These are phyloP conservation scores for Cafeteria roenbergensis DNA, from an alignment of 108 stramenopile species.

Conservation along the genomic window DNA sequence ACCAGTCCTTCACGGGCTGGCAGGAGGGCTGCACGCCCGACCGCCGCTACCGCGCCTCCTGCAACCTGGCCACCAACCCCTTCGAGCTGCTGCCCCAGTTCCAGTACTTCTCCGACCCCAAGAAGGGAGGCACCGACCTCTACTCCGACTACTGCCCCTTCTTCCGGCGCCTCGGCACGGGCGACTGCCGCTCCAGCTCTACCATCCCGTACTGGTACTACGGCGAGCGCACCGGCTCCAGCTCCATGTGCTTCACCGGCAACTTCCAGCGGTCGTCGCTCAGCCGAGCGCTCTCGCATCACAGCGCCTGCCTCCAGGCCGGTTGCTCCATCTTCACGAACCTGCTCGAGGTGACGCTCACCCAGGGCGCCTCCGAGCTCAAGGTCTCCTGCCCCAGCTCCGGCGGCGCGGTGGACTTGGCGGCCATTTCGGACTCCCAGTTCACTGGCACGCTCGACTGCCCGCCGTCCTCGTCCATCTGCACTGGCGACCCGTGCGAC, in stretches of 20 bases:
- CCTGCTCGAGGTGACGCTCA: conserved; percentile 1
- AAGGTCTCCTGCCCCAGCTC: not conserved
- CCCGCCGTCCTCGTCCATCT: not conserved
- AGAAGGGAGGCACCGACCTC: not conserved
- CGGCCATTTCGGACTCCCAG: not conserved
- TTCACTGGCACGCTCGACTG: not conserved
- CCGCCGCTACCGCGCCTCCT: not conserved
- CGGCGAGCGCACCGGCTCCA: not conserved
- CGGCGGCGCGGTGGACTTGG: conserved; percentile 1
- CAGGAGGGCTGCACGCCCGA: not conserved
- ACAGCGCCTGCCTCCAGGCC: conserved; percentile 4
- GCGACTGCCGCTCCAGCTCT: not conserved
- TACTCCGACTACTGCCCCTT: conserved; percentile 5
- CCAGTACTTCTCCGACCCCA: conserved; percentile 11
- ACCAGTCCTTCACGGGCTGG: too few relatives aligned
- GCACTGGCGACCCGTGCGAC: conserved; percentile 10
- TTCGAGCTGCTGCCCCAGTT: conserved; percentile 1
- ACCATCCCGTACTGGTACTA: not conserved
- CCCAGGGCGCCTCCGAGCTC: too few relatives aligned
- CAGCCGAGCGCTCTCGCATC: not conserved
- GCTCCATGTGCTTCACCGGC: conserved; percentile 1
- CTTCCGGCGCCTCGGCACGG: not conserved
- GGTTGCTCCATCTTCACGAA: not conserved
- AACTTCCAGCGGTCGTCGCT: not conserved
- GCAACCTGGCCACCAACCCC: not conserved